Base-by-base conservation (phyloP, 2,329 filamentous ascomycete species). In the Fusarium foetens region DNA sequence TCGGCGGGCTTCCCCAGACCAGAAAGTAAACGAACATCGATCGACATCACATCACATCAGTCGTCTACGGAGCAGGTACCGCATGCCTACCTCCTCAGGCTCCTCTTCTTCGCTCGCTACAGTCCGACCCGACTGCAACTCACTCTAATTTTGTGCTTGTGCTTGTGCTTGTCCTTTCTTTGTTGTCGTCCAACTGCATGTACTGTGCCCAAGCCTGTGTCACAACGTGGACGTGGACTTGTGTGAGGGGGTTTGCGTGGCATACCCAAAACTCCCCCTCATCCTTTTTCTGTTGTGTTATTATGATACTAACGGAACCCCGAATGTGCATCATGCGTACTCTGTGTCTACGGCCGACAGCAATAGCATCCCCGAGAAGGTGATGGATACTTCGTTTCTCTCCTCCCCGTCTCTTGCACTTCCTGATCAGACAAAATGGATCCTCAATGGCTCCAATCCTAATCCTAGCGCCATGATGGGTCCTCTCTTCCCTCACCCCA, bases 1-100 rank as follows among this genome's bases (percentile, higher is more conserved):
- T 63, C 69, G 70, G 74, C 66, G 64, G 74, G 75, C 67, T 77
- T 78, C 63, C 76, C 76, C 76, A 58, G 54, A 58, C 54, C 31
- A 58, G 41, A 46, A 57, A 36, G 41, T 49, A 58, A 36, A 49
- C 54, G 54, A 58, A 48, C 31, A 49, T 58, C 71, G 74, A 76
- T 76, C 74, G 68, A 68, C 74, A 71, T 54, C 41, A 51, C 36
- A 68, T 68, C 65, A 57, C 36, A 68, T 68, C 65, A 57, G 36
- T 45, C 59, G 51, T 45, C 68, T 57, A n/a, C 49, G 64, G 62
- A 45, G 61, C 62, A 29, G 5, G 27, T 31, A 48, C 67, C 63
- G 60, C 19, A 29, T 46, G 29, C 11, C 27, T 35, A 21, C 21
- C 46, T 49, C 46, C 29, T 49, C 46, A 23, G 29, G 46, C 46